phyloP scores from a whole-genome alignment of 768 basidiomycete species.

The Collybia sordida region DNA sequence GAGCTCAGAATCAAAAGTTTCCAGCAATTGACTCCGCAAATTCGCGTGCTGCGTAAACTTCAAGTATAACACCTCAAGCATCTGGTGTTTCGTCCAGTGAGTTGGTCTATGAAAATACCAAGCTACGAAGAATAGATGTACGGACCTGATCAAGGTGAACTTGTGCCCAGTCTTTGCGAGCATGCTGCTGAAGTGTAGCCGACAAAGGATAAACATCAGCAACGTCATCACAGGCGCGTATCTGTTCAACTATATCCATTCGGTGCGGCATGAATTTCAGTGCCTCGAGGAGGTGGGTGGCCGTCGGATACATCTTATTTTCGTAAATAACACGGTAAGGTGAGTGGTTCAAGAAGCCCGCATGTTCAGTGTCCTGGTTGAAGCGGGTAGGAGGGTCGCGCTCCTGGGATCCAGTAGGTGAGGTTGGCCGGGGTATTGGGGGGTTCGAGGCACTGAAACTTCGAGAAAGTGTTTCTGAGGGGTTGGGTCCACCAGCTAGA shows the following conservation, averaged over 20 bases:
- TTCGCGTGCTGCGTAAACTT: slow-evolving; percentile 75
- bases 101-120: neutral
- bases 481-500: neutral
- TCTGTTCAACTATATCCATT: slow-evolving; percentile 54
- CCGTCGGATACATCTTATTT: slow-evolving; percentile 61
- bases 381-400: slow-evolving; percentile 34
- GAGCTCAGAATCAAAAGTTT: slow-evolving; percentile 51
- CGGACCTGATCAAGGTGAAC: slow-evolving; percentile 52
- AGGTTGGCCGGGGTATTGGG: neutral
- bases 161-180: slow-evolving; percentile 57
- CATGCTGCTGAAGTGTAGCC: slow-evolving; percentile 26
- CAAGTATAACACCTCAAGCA: too few species aligned
- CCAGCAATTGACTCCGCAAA: slow-evolving; percentile 52
- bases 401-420: neutral
- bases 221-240: slow-evolving; percentile 34
- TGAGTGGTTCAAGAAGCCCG: slow-evolving; percentile 67
- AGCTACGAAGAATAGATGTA: neutral
- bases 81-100: too few species aligned
- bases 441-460: neutral
- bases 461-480: too few species aligned
- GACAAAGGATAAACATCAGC: slow-evolving; percentile 36
- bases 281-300: slow-evolving; percentile 74
- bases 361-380: slow-evolving; percentile 35
- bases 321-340: slow-evolving; percentile 58
- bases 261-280: slow-evolving; percentile 43